Base-by-base conservation (phyloP, 768 basidiomycete genomes). In the Hemileccinum impolitum region DNA sequence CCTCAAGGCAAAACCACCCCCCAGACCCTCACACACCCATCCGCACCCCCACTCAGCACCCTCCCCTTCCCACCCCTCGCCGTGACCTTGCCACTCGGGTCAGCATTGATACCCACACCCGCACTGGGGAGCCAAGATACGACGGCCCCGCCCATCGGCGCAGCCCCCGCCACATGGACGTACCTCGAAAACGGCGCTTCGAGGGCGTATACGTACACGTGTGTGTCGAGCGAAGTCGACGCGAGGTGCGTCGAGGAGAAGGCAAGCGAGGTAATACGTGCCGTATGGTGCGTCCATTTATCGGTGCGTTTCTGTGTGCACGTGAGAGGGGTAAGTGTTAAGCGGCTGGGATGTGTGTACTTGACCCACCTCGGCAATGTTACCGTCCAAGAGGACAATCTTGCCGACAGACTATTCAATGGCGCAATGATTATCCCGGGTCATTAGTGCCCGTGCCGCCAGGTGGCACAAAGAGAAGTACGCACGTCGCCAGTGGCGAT, bases 141-240 rank as follows among this genome's bases (percentile, higher is more conserved):
- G 17, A 78, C 77, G 51, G 84, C 85, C 3, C 92, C 86, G 9
- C 94, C 94, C 12, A 92, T 90, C 6, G 90, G 82, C 32, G 83
- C 83, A 1, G 90, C 92, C 52, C 93, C 93, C 75, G 84, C 86
- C 64, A 97, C 84, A 23, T 84, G 77, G 31, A 93, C 81, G 56
- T 87, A 89, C 67, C 78, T 83, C 19, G 55, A 57, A 65, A 81
- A 70, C 9, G 85, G 83, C 60, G 81, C 78, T 38, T 71, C 71
- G 26, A 91, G 81, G 54, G 85, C 84, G 83, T 90, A 97, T 21
- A 97, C 70, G 61, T 93, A 96, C 5, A 95, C 81, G 56, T 92
- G 81, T 26, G 94, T 94, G 65, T 98, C 95, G n/a, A 95, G 76
- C 17, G 92, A 90, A 11, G 87, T 93, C 4, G 92, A 93, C 11